Conservation (phyloP, 345 rosid genomes). For the Aquilaria malaccensis region DNA sequence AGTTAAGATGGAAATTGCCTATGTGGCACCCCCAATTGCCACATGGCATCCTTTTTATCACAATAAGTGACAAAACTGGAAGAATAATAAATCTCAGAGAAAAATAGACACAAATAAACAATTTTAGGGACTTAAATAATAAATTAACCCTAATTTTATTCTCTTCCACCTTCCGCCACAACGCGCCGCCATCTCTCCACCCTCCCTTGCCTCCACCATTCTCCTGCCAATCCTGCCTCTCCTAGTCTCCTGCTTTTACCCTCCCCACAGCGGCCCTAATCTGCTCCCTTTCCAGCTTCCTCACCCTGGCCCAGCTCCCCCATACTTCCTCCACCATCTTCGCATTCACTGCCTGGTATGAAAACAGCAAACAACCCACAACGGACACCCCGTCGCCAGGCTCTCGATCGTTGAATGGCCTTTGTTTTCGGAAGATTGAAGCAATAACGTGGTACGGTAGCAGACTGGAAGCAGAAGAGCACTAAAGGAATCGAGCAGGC, state of each 20-base stretch:
- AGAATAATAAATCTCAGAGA: too few species aligned
- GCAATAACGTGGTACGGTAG: neutral
- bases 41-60: too few species aligned
- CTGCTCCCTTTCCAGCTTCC: slow-evolving; percentile 24
- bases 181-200: too few species aligned
- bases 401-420: slow-evolving; percentile 28
- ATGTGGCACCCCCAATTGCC: too few species aligned
- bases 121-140: too few species aligned
- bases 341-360: slow-evolving; percentile 31
- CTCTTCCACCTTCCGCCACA: too few species aligned
- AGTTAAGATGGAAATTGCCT: too few species aligned
- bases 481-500: slow-evolving; percentile 5
- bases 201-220: too few species aligned
- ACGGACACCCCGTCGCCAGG: slow-evolving; percentile 25
- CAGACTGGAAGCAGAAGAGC: slow-evolving; percentile 16
- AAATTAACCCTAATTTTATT: too few species aligned
- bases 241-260: slow-evolving; percentile 1
- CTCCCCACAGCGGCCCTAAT: slow-evolving; percentile 25
- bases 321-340: slow-evolving; percentile 33
- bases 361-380: slow-evolving; percentile 30
- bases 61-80: too few species aligned
- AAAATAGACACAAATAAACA: too few species aligned
- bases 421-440: neutral
- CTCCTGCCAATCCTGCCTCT: too few species aligned
- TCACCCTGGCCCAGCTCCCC: slow-evolving; percentile 21